Evolutionary conservation across 208 protist species (phyloP).

Genomic region (Leishmania lainsoni): DNA sequence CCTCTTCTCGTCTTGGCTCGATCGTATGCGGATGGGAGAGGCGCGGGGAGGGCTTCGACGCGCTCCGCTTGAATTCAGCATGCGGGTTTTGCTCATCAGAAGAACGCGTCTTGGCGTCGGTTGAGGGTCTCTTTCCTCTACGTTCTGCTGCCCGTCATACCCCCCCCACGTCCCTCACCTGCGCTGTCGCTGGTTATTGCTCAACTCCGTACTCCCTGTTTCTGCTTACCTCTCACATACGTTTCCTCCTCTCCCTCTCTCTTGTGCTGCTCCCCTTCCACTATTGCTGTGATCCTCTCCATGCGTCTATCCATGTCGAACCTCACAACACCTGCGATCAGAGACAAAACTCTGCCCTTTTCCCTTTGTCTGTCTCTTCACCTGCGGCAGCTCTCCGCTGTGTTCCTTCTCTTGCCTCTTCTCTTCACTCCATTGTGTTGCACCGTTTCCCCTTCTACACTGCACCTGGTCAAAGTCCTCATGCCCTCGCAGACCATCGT

Average conservation of each 20-base stretch:
- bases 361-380: not conserved
- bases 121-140: not conserved
- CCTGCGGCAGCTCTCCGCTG: not conserved
- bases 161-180: not conserved
- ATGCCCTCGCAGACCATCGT: constrained; percentile 33
- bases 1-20: not conserved
- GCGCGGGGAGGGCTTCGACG: not conserved
- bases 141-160: not conserved
- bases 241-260: not conserved
- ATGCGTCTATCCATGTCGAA: not conserved
- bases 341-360: not conserved
- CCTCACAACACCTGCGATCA: not conserved
- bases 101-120: not conserved
- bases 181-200: not conserved
- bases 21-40: not conserved
- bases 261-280: not conserved
- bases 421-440: not conserved
- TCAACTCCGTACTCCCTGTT: not conserved
- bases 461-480: not conserved
- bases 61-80: not conserved
- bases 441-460: not conserved
- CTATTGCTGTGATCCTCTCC: not conserved
- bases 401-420: not conserved
- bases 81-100: not conserved
- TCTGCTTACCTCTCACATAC: not conserved